Percentiles rank a stretch among this genome's conserved stretches.
phyloP scores from a whole-genome alignment of 2,329 filamentous ascomycete species.

The Chaetomiaceae sp. region DNA sequence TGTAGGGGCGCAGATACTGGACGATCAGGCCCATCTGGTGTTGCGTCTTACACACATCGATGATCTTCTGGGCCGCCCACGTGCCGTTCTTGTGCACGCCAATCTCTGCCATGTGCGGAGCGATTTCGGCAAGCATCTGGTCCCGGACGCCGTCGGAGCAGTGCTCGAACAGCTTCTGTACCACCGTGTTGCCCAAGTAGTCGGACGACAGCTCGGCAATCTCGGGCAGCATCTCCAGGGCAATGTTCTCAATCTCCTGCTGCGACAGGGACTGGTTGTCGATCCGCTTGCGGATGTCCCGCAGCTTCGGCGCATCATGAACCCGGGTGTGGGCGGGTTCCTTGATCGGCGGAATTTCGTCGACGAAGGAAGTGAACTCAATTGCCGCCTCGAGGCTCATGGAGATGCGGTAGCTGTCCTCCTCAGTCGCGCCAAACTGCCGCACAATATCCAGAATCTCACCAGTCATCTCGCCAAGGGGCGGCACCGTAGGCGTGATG shows the following conservation, averaged over 20 bases:
- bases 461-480: conserved; percentile 68
- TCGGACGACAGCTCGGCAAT: conserved; percentile 92
- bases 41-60: conserved; percentile 85
- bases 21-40: conserved; percentile 80
- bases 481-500: conserved; percentile 59
- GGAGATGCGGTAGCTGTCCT: conserved; percentile 68
- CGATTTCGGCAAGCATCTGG: conserved; percentile 81
- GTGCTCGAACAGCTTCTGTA: conserved; percentile 96
- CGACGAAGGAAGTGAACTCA: conserved; percentile 61
- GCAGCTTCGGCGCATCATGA: conserved; percentile 88
- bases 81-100: conserved; percentile 99
- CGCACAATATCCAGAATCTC: conserved; percentile 82
- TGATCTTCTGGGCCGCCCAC: conserved; percentile 99
- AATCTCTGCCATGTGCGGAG: conserved; percentile 90
- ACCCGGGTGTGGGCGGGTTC: conserved; percentile 85
- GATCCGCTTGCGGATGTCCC: conserved; percentile 94
- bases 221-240: conserved; percentile 89
- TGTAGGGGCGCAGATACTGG: conserved; percentile 76
- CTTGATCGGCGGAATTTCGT: conserved; percentile 82
- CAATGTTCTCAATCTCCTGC: conserved; percentile 86
- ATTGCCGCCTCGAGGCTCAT: conserved; percentile 71
- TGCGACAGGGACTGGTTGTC: conserved; percentile 87
- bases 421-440: conserved; percentile 78
- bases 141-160: conserved; percentile 88
- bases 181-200: conserved; percentile 97